Base-by-base conservation (phyloP, 2,329 filamentous ascomycete species). In the Sclerotiophoma versabilis region DNA sequence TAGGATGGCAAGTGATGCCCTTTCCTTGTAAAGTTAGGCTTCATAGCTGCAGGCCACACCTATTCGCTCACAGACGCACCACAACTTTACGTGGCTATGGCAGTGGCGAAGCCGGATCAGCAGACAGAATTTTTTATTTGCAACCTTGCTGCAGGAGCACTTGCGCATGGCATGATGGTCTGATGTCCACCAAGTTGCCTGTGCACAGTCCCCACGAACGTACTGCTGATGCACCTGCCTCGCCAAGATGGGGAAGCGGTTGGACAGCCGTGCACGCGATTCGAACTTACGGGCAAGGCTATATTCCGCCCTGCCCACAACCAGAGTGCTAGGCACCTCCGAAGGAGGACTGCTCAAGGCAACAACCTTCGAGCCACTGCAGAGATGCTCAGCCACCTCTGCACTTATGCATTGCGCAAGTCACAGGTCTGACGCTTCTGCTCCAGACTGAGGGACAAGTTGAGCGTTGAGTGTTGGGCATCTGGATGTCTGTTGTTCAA, bases 221-320 rank as follows among this genome's bases (percentile, higher is more conserved):
- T 12, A 26, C 27, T 33, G 33, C 32, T 45, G 33, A 34, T 34
- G 45, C 51, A 37, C 32, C 44, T 54, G 22, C 33, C 9, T 38
- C 23, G 53, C 53, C 53, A 56, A 51, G 47, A 47, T 50, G 53
- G 47, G 53, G 53, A 56, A 56, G 53, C 53, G 53, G 53, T 32
- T 38, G 17, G 10, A 46, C 15, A 34, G 30, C 53, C 53, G n/a
- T n/a, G n/a, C n/a, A n/a, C n/a, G n/a, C n/a, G n/a, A n/a, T n/a
- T n/a, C n/a, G n/a, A n/a, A n/a, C n/a, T n/a, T n/a, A n/a, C n/a
- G n/a, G n/a, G n/a, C n/a, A n/a, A n/a, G n/a, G n/a, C n/a, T n/a
- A n/a, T n/a, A n/a, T n/a, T n/a, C n/a, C n/a, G n/a, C n/a, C n/a
- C n/a, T n/a, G n/a, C n/a, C n/a, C n/a, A n/a, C n/a, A n/a, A n/a